Base-by-base conservation (phyloP, 2,329 filamentous ascomycete species). In the Sarocladium oryzae region DNA sequence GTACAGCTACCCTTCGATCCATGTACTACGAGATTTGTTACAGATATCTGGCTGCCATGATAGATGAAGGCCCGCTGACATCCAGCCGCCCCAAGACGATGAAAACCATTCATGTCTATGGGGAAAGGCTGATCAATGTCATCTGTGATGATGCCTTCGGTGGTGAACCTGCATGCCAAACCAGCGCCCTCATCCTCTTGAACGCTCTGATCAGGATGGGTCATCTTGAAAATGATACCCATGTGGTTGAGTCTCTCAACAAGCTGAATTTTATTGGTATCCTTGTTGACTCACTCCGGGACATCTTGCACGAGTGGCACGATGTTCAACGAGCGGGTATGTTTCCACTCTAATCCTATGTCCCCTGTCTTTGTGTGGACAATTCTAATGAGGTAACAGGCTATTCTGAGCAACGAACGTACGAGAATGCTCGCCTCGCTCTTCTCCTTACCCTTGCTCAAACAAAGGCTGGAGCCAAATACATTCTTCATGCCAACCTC, bases 61-160 rank as follows among this genome's bases (percentile, higher is more conserved):
- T 79, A 7, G 75, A 81, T 53, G 69, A 77, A 48, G 72, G 77
- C 35, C 69, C 77, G 50, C 64, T 72, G 37, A 65, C 66, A 13
- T 69, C 74, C 2, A 75, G 71, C 33, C 72, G 76, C 16, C 67
- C 70, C 24, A 79, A 88, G 63, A 85, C 87, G 1, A 78, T 95
- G 58, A 89, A 88, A 65, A 82, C 85, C 4, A 84, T 89, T 36
- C 72, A 75, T 48, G 65, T 75, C 11, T 79, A 79, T 40, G 91
- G 93, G 35, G 87, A 89, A 60, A 79, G 87, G 51, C 75, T 97
- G 35, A 79, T 97, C 54, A 89, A 92, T 59, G 83, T 89, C 23
- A 77, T 96, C 38, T 96, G 91, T 63, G 93, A 99, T 61, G 93
- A 99, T 70, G 91, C 90, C 18, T 92, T 91, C 65, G 84, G 86